Percentiles rank a stretch among this genome's conserved stretches.
Evolutionary conservation across 139 green algal species (phyloP).

Genomic region (Coelastrella sp.): DNA sequence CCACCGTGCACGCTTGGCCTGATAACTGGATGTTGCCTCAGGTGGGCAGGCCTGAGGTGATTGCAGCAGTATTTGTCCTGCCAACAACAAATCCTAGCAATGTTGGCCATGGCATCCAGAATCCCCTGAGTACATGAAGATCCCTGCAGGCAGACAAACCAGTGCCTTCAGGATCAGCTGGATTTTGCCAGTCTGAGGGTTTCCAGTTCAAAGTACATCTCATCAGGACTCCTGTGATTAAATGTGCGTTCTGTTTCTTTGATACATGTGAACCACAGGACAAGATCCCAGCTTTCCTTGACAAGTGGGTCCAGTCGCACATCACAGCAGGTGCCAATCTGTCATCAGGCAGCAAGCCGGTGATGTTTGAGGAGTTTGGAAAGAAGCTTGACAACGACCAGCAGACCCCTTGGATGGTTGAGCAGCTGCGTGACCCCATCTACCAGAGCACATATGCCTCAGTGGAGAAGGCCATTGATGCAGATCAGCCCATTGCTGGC

Average conservation of each 20-base stretch:
- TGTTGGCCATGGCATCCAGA: no score
- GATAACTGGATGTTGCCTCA: slow-evolving; percentile 64
- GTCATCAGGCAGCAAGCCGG: slow-evolving; percentile 66
- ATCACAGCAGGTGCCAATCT: slow-evolving; percentile 53
- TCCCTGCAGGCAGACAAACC: no score
- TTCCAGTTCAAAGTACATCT: no score
- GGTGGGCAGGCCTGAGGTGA: background rate
- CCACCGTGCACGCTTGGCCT: slow-evolving; percentile 78
- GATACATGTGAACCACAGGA: slow-evolving; percentile 1
- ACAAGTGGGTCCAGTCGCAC: slow-evolving; percentile 67
- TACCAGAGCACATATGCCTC: slow-evolving; percentile 44
- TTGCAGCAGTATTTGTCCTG: no score
- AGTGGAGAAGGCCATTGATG: slow-evolving; percentile 52
- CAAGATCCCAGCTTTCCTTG: slow-evolving; percentile 58
- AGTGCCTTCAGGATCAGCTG: no score
- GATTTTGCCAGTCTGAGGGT: no score
- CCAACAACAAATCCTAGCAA: no score
- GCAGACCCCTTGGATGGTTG: slow-evolving; percentile 33
- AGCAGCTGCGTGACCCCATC: slow-evolving; percentile 52
- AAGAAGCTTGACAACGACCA: slow-evolving; percentile 60
- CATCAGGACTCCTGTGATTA: no score
- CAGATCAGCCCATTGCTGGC: slow-evolving; percentile 47
- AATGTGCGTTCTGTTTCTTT: background rate
- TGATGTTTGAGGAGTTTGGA: slow-evolving; percentile 86
- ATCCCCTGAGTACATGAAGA: no score